Percentiles rank a stretch among this genome's conserved stretches.
These are phyloP conservation scores for Psilocybe cubensis DNA, from an alignment of 768 basidiomycete genomes.

Conservation along the genomic window DNA sequence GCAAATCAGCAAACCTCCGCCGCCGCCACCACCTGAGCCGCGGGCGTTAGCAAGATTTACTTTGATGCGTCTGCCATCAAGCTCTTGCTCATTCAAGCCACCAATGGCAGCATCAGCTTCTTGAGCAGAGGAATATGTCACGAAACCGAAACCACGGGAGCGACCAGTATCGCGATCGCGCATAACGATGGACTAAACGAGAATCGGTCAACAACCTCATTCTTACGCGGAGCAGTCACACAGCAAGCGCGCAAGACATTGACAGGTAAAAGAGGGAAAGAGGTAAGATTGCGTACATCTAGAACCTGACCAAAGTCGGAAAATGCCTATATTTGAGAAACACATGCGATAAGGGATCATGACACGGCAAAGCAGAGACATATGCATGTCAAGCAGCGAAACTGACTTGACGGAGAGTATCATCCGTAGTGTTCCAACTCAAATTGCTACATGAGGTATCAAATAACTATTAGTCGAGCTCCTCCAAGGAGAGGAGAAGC, in stretches of 20 bases:
- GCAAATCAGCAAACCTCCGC: constrained; percentile 33
- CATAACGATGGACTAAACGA: constrained; percentile 91
- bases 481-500: constrained; percentile 52
- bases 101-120: constrained; percentile 84
- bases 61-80: constrained; percentile 92
- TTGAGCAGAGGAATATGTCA: constrained; percentile 62
- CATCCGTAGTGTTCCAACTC: constrained; percentile 97
- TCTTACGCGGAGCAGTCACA: constrained; percentile 29
- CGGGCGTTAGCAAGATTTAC: constrained; percentile 84
- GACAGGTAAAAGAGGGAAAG: constrained; percentile 24
- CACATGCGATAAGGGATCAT: constrained; percentile 49
- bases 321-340: constrained; percentile 80
- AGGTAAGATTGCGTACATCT: constrained; percentile 81
- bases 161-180: constrained; percentile 98
- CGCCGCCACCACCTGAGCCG: constrained; percentile 56
- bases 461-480: constrained; percentile 62
- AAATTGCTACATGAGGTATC: constrained; percentile 76
- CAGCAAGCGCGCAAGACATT: constrained; percentile 28
- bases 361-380: constrained; percentile 35
- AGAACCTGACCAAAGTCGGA: constrained; percentile 76
- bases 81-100: constrained; percentile 84
- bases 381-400: constrained; percentile 41
- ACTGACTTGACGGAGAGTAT: constrained; percentile 87
- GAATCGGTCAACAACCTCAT: constrained; percentile 40
- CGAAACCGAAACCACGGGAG: constrained; percentile 97